phyloP scores from a whole-genome alignment of 805 yeast species.

The Cyberlindnera xylosilytica region DNA sequence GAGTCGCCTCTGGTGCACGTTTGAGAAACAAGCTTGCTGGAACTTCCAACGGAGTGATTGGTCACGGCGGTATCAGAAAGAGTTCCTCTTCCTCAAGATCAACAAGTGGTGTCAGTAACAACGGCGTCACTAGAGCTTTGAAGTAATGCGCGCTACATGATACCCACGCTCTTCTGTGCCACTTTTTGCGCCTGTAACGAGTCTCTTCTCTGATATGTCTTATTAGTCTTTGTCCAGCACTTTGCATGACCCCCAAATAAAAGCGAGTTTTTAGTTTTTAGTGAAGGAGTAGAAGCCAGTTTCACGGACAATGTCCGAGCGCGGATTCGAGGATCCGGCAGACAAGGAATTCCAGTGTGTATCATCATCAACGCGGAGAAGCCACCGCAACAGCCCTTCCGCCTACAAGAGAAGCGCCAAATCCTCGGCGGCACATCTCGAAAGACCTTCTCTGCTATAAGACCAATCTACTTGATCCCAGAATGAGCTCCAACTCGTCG shows the following conservation, averaged over 20 bases:
- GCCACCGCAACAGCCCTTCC: too few relatives aligned
- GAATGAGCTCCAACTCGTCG: not conserved
- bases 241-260: not conserved
- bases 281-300: not conserved
- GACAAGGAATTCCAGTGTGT: too few relatives aligned
- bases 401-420: too few relatives aligned
- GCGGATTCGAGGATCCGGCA: not conserved
- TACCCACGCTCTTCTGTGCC: not conserved
- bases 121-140: not conserved
- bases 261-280: not conserved
- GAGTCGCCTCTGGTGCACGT: slow-evolving; percentile 29
- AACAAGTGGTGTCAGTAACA: slow-evolving; percentile 19
- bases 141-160: not conserved
- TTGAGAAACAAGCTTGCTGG: slow-evolving; percentile 28
- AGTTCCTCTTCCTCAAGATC: slow-evolving; percentile 24
- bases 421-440: too few relatives aligned
- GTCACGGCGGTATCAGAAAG: slow-evolving; percentile 28
- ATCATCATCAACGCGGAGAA: too few relatives aligned
- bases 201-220: not conserved
- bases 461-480: too few relatives aligned
- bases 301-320: too few relatives aligned
- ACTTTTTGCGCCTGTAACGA: not conserved
- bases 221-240: not conserved
- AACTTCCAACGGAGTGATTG: slow-evolving; percentile 21
- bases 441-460: too few relatives aligned